These are phyloP conservation scores for Fusarium duplospermum DNA, from an alignment of 2,329 filamentous ascomycete species.

Conservation along the genomic window DNA sequence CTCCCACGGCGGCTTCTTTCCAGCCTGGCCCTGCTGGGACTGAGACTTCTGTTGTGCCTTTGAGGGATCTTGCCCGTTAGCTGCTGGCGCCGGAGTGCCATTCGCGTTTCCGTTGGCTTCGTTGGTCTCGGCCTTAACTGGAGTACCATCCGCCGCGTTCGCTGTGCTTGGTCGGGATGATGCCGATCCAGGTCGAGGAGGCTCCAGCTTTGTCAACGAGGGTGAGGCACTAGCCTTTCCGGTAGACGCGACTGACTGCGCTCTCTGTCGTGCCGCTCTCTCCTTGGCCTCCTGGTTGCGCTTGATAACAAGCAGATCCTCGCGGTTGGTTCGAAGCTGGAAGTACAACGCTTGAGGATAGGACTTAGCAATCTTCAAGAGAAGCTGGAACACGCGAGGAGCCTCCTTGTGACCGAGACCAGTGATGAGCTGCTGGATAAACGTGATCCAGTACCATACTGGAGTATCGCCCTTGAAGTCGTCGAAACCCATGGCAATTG, in stretches of 20 bases:
- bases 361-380: conserved; percentile 93
- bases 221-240: conserved; percentile 61
- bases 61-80: conserved; percentile 42
- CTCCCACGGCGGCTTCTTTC: conserved; percentile 91
- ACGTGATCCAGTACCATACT: conserved; percentile 99
- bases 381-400: conserved; percentile 83
- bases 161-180: conserved; percentile 63
- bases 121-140: conserved; percentile 59
- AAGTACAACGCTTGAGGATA: conserved; percentile 98
- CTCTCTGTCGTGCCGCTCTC: conserved; percentile 64
- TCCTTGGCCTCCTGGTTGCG: conserved; percentile 86
- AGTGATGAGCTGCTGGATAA: conserved; percentile 94
- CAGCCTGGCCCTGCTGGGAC: conserved; percentile 45
- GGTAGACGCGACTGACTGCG: conserved; percentile 58
- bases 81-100: conserved; percentile 42
- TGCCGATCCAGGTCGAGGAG: conserved; percentile 51
- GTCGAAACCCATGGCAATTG: conserved; percentile 87
- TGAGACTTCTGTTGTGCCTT: conserved; percentile 37
- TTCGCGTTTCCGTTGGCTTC: conserved; percentile 48
- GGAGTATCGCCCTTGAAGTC: conserved; percentile 98
- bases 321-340: conserved; percentile 89
- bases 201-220: conserved; percentile 65
- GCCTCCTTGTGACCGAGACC: conserved; percentile 94
- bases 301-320: conserved; percentile 93
- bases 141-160: conserved; percentile 56